Evolutionary conservation across 306 rosid genomes (phyloP), one percentile per base, ranked within the genome.

Genomic region (Delonix regia): DNA sequence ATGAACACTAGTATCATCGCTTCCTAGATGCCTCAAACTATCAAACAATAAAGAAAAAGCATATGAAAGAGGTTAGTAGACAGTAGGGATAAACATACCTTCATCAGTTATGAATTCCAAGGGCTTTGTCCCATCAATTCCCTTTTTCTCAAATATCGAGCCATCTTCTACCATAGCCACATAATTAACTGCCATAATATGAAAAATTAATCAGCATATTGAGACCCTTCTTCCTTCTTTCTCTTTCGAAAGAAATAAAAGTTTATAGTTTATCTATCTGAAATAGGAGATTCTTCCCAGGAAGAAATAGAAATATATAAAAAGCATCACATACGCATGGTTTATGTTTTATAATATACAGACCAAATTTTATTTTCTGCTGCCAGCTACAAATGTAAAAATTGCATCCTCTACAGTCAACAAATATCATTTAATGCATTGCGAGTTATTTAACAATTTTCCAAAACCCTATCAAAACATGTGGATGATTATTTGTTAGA

Each of bases 111-210:
- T 69, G 69, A 91, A 88, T 74, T 83, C 83, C 83, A 88, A 80
- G 80, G 91, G 91, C 52, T 70, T 77, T 38, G 73, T 72, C 56
- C 85, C 94, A 70, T 49, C 91, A 36, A 78, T 60, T 78, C 94
- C 92, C 53, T 79, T 88, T 76, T 80, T 86, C 90, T 91, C 97
- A 82, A 91, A 89, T 21, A 89, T 74, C 52, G 82, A 83, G 27
- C 92, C 92, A 85, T 91, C 88, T 79, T 91, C 94, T 36, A 91
- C 87, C 83, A 49, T 80, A 27, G 90, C 94, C 52, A 77, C 81
- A 47, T 85, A 86, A 69, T 82, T 82, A 73, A 91, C 91, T 89
- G 90, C 80, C 78, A 73, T 9, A 70, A 33, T 48, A 73, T 48
- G 77, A 41, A 65, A 49, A 51, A 62, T 24, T 25, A 81, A 78